Base-by-base conservation (phyloP, 495 filamentous ascomycete genomes). In the Penicillium simplicissimum region DNA sequence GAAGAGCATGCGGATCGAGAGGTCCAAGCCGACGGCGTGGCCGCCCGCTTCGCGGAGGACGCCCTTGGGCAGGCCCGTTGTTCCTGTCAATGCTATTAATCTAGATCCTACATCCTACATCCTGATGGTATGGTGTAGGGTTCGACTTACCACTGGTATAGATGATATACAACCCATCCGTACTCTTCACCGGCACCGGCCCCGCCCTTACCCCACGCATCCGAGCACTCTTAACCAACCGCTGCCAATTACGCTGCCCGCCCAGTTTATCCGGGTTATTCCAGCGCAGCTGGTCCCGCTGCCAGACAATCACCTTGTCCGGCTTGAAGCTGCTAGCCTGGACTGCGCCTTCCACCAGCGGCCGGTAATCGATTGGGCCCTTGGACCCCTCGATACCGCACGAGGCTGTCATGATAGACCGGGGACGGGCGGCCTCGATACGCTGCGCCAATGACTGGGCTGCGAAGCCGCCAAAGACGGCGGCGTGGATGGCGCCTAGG, bases 401-500 rank as follows among this genome's bases (percentile, higher is more conserved):
- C 3, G 90, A 94, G 3, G 93, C 92, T 4, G 93, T 96, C 73
- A 97, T 81, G 52, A 97, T 87, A 10, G 82, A 85, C 19, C 83
- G 82, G 13, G 93, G 90, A 47, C 85, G 82, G 1, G 88, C 91
- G 0, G 90, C 89, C 42, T 96, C 92, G 58, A 97, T 96, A 9
- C 93, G 83, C 71, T 97, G 94, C 3, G 93, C 92, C 25, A 96
- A 80, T 3, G 93, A 90, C 17, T 81, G 78, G 8, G 92, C 76
- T 0, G 91, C 91, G 66, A 97, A 97, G 1, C 93, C 93, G 11
- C 93, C 94, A 71, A 97, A 97, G 3, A 97, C 93, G 8, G 94
- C 92, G 4, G 90, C 86, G 64, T 97, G 93, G 56, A 96, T 88
- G 8, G 94, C 93, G 23, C 94, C 94, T 0, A 97, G 79, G 0